phyloP scores from a whole-genome alignment of 2,329 filamentous ascomycete species.

The Ascochyta viciae-villosae region DNA sequence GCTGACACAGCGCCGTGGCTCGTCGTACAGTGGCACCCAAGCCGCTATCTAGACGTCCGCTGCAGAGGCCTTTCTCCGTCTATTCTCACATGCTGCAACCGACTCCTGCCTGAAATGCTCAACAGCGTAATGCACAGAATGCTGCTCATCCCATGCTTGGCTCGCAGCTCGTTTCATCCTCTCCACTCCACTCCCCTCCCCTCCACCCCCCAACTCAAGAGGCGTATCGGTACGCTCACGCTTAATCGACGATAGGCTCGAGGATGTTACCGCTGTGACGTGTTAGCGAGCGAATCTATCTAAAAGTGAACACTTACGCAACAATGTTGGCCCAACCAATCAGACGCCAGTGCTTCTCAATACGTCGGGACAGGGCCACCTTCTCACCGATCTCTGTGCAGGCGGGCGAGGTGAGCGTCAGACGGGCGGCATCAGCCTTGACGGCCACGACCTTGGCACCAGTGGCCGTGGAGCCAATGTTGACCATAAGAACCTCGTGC shows the following conservation, averaged over 20 bases:
- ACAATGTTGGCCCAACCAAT: slow-evolving; percentile 54
- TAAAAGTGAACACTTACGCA: slow-evolving; percentile 47
- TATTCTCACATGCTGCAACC: slow-evolving; percentile 36
- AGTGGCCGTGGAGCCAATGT: slow-evolving; percentile 96
- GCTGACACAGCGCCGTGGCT: slow-evolving; percentile 18
- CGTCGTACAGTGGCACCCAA: slow-evolving; percentile 21
- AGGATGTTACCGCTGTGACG: slow-evolving; percentile 47
- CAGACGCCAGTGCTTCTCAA: slow-evolving; percentile 93
- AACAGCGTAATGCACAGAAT: slow-evolving; percentile 37
- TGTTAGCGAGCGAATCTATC: slow-evolving; percentile 23
- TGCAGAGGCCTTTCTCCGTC: slow-evolving; percentile 29
- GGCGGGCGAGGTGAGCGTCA: slow-evolving; percentile 89
- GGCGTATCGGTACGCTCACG: slow-evolving; percentile 10
- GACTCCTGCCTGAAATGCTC: slow-evolving; percentile 44
- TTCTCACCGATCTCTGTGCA: slow-evolving; percentile 99
- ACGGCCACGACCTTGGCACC: slow-evolving; percentile 97
- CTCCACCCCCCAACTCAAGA: not conserved
- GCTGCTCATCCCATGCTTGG: slow-evolving; percentile 24
- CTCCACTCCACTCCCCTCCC: slow-evolving; percentile 7
- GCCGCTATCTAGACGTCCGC: slow-evolving; percentile 26
- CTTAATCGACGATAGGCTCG: slow-evolving; percentile 43
- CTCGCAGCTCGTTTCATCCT: slow-evolving; percentile 25
- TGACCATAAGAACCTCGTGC: slow-evolving; percentile 99
- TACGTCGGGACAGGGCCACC: slow-evolving; percentile 93
- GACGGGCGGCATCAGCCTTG: slow-evolving; percentile 96